Evolutionary conservation across 352 stramenopile genomes (phyloP).

Genomic region (Peronospora farinosa): DNA sequence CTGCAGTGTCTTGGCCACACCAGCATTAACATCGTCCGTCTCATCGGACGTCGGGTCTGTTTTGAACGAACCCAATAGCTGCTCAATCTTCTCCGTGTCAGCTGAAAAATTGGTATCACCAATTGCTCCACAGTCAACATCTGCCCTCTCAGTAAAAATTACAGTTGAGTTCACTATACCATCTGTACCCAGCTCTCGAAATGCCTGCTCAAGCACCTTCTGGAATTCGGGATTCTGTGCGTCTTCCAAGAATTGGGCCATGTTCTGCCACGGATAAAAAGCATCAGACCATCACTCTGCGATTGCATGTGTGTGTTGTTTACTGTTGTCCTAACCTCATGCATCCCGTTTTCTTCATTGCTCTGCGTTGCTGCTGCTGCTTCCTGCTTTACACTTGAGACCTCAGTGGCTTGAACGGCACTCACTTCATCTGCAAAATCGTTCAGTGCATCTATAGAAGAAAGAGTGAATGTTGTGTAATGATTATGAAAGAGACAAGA

Average conservation of each 20-base stretch:
- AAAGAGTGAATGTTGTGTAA: background rate
- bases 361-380: conserved; percentile 35
- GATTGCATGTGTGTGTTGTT: too few species aligned
- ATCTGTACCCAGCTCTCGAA: conserved; percentile 70
- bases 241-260: conserved; percentile 82
- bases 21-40: conserved; percentile 71
- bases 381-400: conserved; percentile 40
- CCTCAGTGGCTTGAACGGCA: conserved; percentile 24
- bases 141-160: background rate
- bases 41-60: conserved; percentile 32
- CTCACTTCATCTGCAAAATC: conserved; percentile 73
- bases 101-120: conserved; percentile 16
- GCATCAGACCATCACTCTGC: conserved; percentile 5
- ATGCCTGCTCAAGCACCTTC: conserved; percentile 79
- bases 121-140: background rate
- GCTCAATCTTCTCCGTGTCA: conserved; percentile 62
- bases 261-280: conserved; percentile 41
- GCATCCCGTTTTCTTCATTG: conserved; percentile 53
- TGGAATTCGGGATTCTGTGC: conserved; percentile 85
- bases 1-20: conserved; percentile 83
- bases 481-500: background rate
- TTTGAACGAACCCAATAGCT: conserved; percentile 60
- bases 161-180: conserved; percentile 29
- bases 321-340: conserved; percentile 36
- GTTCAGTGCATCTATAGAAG: conserved; percentile 64